Evolutionary conservation across 2,329 filamentous ascomycete species (phyloP).

Genomic region (Nemania abortiva): DNA sequence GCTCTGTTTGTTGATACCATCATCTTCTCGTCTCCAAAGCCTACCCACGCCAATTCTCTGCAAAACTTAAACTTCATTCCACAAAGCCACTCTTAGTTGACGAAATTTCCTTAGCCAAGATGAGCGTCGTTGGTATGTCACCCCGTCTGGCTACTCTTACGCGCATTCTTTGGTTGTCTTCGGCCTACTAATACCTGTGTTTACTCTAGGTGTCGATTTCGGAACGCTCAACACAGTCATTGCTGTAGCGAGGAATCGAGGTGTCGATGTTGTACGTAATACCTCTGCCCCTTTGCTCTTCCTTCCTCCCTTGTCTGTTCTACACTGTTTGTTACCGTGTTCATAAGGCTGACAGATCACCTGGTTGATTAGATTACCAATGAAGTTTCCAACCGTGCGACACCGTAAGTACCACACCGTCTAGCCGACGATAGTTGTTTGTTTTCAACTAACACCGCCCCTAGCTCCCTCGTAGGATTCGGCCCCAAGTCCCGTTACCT

Average conservation of each 20-base stretch:
- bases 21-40: neutral
- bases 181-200: conserved; percentile 34
- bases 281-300: conserved; percentile 28
- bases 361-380: conserved; percentile 81
- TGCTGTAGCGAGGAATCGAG: conserved; percentile 96
- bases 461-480: conserved; percentile 92
- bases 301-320: neutral
- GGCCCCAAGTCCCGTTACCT: conserved; percentile 93
- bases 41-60: neutral
- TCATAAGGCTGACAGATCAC: conserved; percentile 37
- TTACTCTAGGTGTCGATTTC: conserved; percentile 81
- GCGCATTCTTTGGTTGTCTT: conserved; percentile 18
- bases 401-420: conserved; percentile 78
- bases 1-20: conserved; percentile 24
- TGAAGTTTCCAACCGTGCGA: conserved; percentile 98
- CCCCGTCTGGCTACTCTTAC: conserved; percentile 7
- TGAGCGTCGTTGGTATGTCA: conserved; percentile 67
- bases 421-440: conserved; percentile 30
- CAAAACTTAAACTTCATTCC: conserved; percentile 7
- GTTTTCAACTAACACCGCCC: conserved; percentile 41
- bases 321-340: conserved; percentile 30
- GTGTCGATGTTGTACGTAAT: conserved; percentile 94
- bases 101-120: conserved; percentile 55
- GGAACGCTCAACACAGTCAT: conserved; percentile 97
- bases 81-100: conserved; percentile 35